These are phyloP conservation scores for Alternaria atra DNA, from an alignment of 2,329 filamentous ascomycete genomes.

Conservation along the genomic window DNA sequence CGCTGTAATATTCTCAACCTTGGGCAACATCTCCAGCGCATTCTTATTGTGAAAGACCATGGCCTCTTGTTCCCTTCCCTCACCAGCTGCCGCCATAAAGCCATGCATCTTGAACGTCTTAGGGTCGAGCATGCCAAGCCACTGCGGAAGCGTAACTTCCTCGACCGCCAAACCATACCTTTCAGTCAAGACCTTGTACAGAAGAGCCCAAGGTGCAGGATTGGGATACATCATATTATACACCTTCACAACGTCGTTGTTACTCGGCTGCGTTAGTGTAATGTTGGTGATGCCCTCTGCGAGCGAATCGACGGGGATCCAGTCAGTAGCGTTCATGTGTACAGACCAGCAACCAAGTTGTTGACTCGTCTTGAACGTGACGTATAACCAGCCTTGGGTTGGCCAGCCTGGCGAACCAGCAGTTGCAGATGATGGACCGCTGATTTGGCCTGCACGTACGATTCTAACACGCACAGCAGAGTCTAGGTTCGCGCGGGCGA, in stretches of 20 bases:
- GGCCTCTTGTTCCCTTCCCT: neutral
- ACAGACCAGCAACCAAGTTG: neutral
- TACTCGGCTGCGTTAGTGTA: neutral
- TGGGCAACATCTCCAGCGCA: neutral
- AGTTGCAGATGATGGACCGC: neutral
- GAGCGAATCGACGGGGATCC: neutral
- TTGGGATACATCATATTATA: slow-evolving; percentile 12
- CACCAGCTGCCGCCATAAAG: neutral
- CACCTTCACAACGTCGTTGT: neutral
- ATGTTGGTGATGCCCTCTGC: slow-evolving; percentile 1
- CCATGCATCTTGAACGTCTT: slow-evolving; percentile 1
- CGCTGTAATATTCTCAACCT: neutral
- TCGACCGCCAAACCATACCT: neutral
- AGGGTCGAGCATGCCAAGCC: neutral
- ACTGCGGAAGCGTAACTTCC: neutral
- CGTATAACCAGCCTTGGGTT: neutral
- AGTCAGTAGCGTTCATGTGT: slow-evolving; percentile 4
- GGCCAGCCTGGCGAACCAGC: neutral
- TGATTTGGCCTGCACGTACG: neutral
- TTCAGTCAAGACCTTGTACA: neutral
- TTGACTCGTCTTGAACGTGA: neutral
- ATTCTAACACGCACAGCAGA: neutral
- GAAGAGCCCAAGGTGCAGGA: neutral
- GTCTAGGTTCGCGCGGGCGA: neutral
- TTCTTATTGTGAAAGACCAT: neutral